Base-by-base conservation (phyloP, 331 rosid genomes). In the Dryas integrifolia region DNA sequence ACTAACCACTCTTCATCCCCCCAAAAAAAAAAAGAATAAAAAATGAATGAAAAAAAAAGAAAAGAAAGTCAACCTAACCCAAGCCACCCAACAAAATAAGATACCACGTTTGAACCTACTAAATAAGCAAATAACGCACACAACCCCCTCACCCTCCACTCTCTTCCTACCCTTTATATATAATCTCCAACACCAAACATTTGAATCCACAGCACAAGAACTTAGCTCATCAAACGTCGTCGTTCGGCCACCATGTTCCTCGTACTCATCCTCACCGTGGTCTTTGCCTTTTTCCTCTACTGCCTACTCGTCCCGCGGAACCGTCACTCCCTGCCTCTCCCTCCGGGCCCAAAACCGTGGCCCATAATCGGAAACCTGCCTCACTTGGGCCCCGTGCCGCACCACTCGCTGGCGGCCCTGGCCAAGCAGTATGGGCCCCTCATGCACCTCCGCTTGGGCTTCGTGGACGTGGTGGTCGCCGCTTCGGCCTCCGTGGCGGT, bases 331-430 rank as follows among this genome's bases (percentile, higher is more conserved):
- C 79, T 53, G 0, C 85, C 90, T 3, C 90, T 92, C 2, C 89
- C 94, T 0, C 98, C 98, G 0, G 97, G 98, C 2, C 98, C 97
- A 0, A 78, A 68, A 21, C 96, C 97, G 4, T 94, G 97, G 98
- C 97, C 97, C 0, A 12, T 91, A 0, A 38, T 94, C 18, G 98
- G 98, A 0, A 94, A 91, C 87, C 8, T 94, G 18, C 97, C 89
- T 1, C 92, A 89, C 74, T 3, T 94, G 44, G 97, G 98, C 7
- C 10, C 82, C 0, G 72, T 79, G 9, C 98, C 92, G 6, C 98
- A 91, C 85, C 97, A 88, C 46, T 70, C 95, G 5, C 46, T 91
- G 0, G 98, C 96, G 0, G 72, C 72, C 2, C 45, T 94, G 82
- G 95, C 97, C 13, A 76, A 64, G 0, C 49, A 58, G 12, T 30